Evolutionary conservation across 331 rosid genomes (phyloP), one percentile per base, ranked within the genome.

Genomic region (Stylosanthes scabra): DNA sequence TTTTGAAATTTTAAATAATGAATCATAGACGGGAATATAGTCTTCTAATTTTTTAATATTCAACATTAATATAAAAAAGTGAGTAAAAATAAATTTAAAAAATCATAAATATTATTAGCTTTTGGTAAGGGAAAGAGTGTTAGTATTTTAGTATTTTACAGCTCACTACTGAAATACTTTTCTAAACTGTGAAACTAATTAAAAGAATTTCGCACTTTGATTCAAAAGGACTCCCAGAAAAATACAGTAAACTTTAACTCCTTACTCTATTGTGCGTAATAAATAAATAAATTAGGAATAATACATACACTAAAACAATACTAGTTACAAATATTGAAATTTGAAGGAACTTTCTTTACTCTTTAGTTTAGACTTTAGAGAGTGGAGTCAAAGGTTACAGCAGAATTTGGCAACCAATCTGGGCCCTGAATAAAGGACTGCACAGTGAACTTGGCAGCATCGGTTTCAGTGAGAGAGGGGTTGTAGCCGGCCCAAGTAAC

Each of bases 401-500:
- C 9, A 27, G 93, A 13, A 13, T 54, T 15, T 0, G 90, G 83
- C 80, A 91, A 76, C 97, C 97, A 91, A 4, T 83, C 87, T 4
- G 57, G 66, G 15, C 96, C 97, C 9, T 84, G 86, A 10, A 91
- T 91, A 15, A 91, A 86, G 15, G 91, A 63, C 14, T 49, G 70
- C 27, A 91, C 90, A 0, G 88, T 77, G 77, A 70, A 91, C 81
- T 71, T 84, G 14, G 4, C 54, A 0, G 91, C 96, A 2, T 81
- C 93, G 0, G 0, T 51, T 4, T 65, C 79, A 0, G 79, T 9
- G 4, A 91, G 78, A 47, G 71, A 42, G 56, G 96, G 79, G 71
- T 46, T 81, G 58, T 80, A 91, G 7, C 97, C 97, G 9, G 77
- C 83, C 97, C 97, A 91, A 55, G 66, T 82, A 29, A 91, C 89